Percentiles rank a stretch among this genome's conserved stretches.
These are phyloP conservation scores for Verticillium tricorpus DNA, from an alignment of 2,329 filamentous ascomycete species.

Conservation along the genomic window DNA sequence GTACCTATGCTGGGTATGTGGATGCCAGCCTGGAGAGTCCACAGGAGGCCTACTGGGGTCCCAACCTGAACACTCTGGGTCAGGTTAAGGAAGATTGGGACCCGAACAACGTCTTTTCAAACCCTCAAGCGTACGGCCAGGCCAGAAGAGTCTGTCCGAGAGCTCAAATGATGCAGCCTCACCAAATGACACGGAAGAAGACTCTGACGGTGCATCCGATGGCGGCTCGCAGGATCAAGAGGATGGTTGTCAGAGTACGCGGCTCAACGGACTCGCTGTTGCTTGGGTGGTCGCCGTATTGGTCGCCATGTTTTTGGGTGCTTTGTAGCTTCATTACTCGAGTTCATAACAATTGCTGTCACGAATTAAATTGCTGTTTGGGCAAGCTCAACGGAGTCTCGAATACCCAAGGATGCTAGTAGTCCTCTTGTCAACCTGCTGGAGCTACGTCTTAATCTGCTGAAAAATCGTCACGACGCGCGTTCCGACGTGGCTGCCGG, in stretches of 20 bases:
- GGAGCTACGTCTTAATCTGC: too few species aligned
- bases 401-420: too few species aligned
- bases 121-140: constrained; percentile 51
- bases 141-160: neutral
- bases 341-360: too few species aligned
- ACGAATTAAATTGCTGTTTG: too few species aligned
- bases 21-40: constrained; percentile 42
- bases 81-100: constrained; percentile 49
- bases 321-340: neutral
- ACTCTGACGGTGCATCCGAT: neutral
- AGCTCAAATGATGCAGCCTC: neutral
- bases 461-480: too few species aligned
- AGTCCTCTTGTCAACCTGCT: too few species aligned
- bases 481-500: too few species aligned
- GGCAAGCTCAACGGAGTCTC: too few species aligned
- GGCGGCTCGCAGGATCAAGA: constrained; percentile 2
- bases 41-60: constrained; percentile 51
- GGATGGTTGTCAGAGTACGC: constrained; percentile 8
- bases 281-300: neutral
- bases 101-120: constrained; percentile 50
- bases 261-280: constrained; percentile 2
- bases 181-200: neutral
- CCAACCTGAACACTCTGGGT: constrained; percentile 42
- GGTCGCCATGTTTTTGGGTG: neutral
- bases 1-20: constrained; percentile 61